Conservation (phyloP, 2,329 filamentous ascomycete species). For the Botrytis porri region DNA sequence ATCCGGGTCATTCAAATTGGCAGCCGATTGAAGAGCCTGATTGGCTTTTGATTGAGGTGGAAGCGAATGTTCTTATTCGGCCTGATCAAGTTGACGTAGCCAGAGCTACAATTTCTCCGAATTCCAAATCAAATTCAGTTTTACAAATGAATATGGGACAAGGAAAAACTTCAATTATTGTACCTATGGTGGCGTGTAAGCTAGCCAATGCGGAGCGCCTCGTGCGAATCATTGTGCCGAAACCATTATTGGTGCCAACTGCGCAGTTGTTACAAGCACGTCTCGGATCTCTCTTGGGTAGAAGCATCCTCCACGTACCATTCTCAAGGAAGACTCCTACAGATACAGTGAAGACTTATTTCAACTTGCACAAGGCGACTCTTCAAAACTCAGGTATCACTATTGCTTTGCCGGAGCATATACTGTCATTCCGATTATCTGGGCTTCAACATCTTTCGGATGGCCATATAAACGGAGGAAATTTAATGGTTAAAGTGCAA, state of each 20-base stretch:
- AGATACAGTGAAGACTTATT: slow-evolving; percentile 38
- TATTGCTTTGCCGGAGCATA: slow-evolving; percentile 51
- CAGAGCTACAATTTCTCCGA: slow-evolving; percentile 54
- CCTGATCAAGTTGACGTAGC: slow-evolving; percentile 62
- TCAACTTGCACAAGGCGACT: slow-evolving; percentile 41
- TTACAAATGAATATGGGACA: slow-evolving; percentile 68
- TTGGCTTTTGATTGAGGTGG: slow-evolving; percentile 66
- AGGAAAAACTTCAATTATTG: slow-evolving; percentile 57
- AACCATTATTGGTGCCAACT: slow-evolving; percentile 46
- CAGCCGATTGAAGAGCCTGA: slow-evolving; percentile 48
- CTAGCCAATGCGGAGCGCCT: slow-evolving; percentile 46
- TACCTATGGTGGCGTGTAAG: slow-evolving; percentile 49
- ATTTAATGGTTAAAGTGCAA: slow-evolving; percentile 45
- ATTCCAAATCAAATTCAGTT: slow-evolving; percentile 53
- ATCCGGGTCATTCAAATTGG: slow-evolving; percentile 43
- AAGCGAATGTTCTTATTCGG: slow-evolving; percentile 60
- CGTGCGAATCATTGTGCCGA: slow-evolving; percentile 45
- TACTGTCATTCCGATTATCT: slow-evolving; percentile 52
- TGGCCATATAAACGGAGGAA: slow-evolving; percentile 40
- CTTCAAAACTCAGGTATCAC: slow-evolving; percentile 43
- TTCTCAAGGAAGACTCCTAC: slow-evolving; percentile 46
- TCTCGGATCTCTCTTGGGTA: slow-evolving; percentile 44
- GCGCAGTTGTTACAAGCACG: slow-evolving; percentile 45
- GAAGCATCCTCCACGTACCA: slow-evolving; percentile 46
- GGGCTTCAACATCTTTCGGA: slow-evolving; percentile 48